Conservation (phyloP, 345 rosid genomes). For the rapeseed (Brassica napus) region Da-Ae NC_063448.1:50613001-50613500, state of each 20-base stretch:
- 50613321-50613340: not conserved
- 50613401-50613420: not conserved
- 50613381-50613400: conserved; percentile 2
- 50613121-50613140: conserved; percentile 95
- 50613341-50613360: conserved; percentile 2
- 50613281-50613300: not conserved
- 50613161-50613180: conserved; percentile 77
- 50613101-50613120: conserved; percentile 87
- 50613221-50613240: not conserved
- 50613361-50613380: not conserved
- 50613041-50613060: conserved; percentile 8
- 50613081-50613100: conserved; percentile 54
- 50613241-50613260: not conserved
- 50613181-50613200: conserved; percentile 51
- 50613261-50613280: not conserved
- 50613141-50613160: conserved; percentile 91
- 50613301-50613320: not conserved
- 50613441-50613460: not conserved
- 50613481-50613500: conserved; percentile 85
- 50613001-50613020: conserved; percentile 18
- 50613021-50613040: not conserved
- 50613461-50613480: conserved; percentile 69
- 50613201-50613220: conserved; percentile 18
- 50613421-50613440: not conserved
- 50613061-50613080: conserved; percentile 8